A percentile compares a stretch with the other conserved stretches of the same genome.
Evolutionary conservation across 768 basidiomycete genomes (phyloP).

Genomic region (Lactarius evosmus): DNA sequence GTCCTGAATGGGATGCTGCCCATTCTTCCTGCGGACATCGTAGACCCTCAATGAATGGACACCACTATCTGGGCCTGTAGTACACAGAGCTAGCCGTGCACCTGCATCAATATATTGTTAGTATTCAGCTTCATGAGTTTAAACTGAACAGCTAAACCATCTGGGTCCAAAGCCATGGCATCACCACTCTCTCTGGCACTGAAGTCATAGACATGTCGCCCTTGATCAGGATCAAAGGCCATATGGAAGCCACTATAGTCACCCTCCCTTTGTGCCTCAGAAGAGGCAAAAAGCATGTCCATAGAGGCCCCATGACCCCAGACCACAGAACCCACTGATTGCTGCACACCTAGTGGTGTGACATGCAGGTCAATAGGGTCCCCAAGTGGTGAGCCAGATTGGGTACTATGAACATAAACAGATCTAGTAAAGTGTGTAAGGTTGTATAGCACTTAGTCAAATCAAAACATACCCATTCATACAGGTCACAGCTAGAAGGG

Average conservation of each 20-base stretch:
- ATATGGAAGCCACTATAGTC: slow-evolving; percentile 22
- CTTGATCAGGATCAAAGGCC: slow-evolving; percentile 21
- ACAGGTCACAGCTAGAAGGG: slow-evolving; percentile 21
- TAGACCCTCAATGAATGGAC: slow-evolving; percentile 18
- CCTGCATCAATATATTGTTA: slow-evolving; percentile 6
- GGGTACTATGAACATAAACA: slow-evolving; percentile 17
- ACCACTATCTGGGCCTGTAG: not conserved
- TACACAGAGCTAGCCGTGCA: slow-evolving; percentile 21
- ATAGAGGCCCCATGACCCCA: slow-evolving; percentile 21
- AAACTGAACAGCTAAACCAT: slow-evolving; percentile 11
- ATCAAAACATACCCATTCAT: slow-evolving; percentile 21
- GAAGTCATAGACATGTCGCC: slow-evolving; percentile 8
- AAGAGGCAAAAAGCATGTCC: slow-evolving; percentile 26
- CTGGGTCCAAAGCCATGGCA: slow-evolving; percentile 24
- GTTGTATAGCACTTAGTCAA: not conserved
- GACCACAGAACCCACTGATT: slow-evolving; percentile 22
- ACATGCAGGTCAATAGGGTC: slow-evolving; percentile 17
- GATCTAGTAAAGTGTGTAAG: slow-evolving; percentile 8
- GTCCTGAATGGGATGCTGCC: not conserved
- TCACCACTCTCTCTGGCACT: slow-evolving; percentile 24
- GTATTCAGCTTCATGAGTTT: too few relatives aligned
- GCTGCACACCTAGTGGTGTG: slow-evolving; percentile 12
- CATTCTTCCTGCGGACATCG: slow-evolving; percentile 20
- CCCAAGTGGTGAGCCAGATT: not conserved
- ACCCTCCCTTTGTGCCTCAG: slow-evolving; percentile 17